Evolutionary conservation across 352 stramenopile genomes (phyloP).

Genomic region (Pythium chondricola): DNA sequence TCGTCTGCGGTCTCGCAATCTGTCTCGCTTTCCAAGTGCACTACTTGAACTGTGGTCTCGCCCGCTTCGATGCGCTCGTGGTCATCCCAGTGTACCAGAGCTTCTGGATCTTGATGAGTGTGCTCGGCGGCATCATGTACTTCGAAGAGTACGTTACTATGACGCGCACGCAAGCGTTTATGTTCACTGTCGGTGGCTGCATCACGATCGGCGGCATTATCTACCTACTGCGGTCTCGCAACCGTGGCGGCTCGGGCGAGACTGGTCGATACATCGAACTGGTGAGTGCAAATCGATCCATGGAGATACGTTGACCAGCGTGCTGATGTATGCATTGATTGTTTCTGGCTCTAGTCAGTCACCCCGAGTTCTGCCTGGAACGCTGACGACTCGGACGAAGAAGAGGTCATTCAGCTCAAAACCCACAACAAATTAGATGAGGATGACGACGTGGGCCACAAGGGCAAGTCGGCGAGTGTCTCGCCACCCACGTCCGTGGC

Average conservation of each 20-base stretch:
- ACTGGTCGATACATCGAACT: conserved; percentile 54
- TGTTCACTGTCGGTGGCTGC: conserved; percentile 71
- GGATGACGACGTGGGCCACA: conserved; percentile 10
- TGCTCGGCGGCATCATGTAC: conserved; percentile 90
- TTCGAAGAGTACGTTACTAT: conserved; percentile 89
- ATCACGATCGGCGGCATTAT: conserved; percentile 79
- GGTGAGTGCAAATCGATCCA: conserved; percentile 26
- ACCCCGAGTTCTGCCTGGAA: conserved; percentile 77
- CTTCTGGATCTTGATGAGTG: conserved; percentile 88
- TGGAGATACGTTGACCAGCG: conserved; percentile 7
- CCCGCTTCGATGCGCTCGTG: conserved; percentile 84
- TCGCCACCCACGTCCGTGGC: conserved; percentile 23
- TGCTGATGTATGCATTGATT: background rate
- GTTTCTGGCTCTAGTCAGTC: conserved; percentile 35
- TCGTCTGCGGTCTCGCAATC: conserved; percentile 53
- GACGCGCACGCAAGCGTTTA: conserved; percentile 64
- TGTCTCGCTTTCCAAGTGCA: conserved; percentile 81
- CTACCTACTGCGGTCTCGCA: conserved; percentile 59
- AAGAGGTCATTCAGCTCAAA: conserved; percentile 65
- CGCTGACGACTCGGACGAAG: conserved; percentile 77
- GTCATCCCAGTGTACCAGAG: conserved; percentile 89
- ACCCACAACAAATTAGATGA: conserved; percentile 21
- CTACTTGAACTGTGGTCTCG: conserved; percentile 86
- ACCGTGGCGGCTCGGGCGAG: conserved; percentile 20
- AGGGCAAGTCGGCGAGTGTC: conserved; percentile 18